Evolutionary conservation across 345 rosid genomes (phyloP).

Genomic region (Hirschfeldia incana): DNA sequence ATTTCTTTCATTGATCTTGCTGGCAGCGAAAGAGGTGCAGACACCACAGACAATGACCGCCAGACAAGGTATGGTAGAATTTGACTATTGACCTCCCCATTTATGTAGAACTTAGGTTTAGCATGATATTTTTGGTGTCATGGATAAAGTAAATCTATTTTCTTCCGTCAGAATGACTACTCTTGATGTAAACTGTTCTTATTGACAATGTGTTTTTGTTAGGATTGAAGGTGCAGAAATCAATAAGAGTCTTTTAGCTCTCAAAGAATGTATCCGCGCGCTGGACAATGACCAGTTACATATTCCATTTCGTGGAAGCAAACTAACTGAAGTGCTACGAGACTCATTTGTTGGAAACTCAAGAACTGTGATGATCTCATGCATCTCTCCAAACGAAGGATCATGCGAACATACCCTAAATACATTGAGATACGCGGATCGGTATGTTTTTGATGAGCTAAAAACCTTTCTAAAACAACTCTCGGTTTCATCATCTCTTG

Average conservation of each 20-base stretch:
- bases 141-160: not conserved
- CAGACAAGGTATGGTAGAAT: conserved; percentile 72
- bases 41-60: conserved; percentile 97
- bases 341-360: conserved; percentile 97
- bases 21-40: conserved; percentile 99
- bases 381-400: conserved; percentile 96
- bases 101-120: not conserved
- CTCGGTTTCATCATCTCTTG: not conserved
- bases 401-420: conserved; percentile 95
- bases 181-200: conserved; percentile 10
- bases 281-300: conserved; percentile 95
- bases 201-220: conserved; percentile 1
- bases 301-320: conserved; percentile 95
- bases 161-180: not conserved
- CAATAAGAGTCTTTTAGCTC: conserved; percentile 94
- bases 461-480: not conserved
- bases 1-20: conserved; percentile 99
- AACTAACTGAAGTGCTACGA: conserved; percentile 95
- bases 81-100: conserved; percentile 1
- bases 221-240: conserved; percentile 97
- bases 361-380: conserved; percentile 93
- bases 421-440: conserved; percentile 94
- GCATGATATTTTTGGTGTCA: not conserved
- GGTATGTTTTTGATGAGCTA: conserved; percentile 47
- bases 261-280: conserved; percentile 97